These are phyloP conservation scores for Monosporascus sp. DNA, from an alignment of 2,329 filamentous ascomycete species.

Conservation along the genomic window DNA sequence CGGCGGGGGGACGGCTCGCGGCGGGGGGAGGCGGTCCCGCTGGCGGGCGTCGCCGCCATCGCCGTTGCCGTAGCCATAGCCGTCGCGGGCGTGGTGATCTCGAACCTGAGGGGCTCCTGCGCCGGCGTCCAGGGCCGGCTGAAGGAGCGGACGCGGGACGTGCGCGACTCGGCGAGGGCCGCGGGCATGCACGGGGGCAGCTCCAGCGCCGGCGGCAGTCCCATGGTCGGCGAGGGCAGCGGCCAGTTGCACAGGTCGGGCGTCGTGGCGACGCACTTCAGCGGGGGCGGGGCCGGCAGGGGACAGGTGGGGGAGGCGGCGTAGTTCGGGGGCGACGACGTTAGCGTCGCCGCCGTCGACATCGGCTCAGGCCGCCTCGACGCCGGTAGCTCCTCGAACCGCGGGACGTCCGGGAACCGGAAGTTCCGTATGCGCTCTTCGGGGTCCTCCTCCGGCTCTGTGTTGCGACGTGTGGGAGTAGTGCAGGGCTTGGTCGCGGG, in stretches of 20 bases:
- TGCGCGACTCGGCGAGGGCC: conserved; percentile 18
- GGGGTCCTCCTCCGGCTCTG: background rate
- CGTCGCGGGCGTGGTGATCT: conserved; percentile 11
- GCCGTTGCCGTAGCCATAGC: conserved; percentile 3
- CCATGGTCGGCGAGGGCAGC: conserved; percentile 9
- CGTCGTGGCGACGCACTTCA: conserved; percentile 11
- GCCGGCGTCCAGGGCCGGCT: conserved; percentile 15
- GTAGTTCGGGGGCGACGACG: background rate
- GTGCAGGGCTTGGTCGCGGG: background rate
- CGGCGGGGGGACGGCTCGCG: conserved; percentile 4
- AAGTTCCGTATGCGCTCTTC: background rate
- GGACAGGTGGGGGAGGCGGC: background rate
- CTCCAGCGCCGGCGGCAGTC: conserved; percentile 8
- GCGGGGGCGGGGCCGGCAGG: background rate
- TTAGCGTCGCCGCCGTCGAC: background rate
- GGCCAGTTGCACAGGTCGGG: conserved; percentile 13
- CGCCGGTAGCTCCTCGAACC: background rate
- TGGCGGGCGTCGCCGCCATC: too few species aligned
- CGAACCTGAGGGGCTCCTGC: conserved; percentile 4
- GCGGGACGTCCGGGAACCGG: background rate
- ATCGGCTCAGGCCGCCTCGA: background rate
- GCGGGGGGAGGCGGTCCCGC: conserved; percentile 1
- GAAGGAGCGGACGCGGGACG: conserved; percentile 14
- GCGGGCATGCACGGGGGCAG: conserved; percentile 10
- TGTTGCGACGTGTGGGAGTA: background rate